Evolutionary conservation across 2,329 filamentous ascomycete genomes (phyloP).

Genomic region (Claviceps sorghi): DNA sequence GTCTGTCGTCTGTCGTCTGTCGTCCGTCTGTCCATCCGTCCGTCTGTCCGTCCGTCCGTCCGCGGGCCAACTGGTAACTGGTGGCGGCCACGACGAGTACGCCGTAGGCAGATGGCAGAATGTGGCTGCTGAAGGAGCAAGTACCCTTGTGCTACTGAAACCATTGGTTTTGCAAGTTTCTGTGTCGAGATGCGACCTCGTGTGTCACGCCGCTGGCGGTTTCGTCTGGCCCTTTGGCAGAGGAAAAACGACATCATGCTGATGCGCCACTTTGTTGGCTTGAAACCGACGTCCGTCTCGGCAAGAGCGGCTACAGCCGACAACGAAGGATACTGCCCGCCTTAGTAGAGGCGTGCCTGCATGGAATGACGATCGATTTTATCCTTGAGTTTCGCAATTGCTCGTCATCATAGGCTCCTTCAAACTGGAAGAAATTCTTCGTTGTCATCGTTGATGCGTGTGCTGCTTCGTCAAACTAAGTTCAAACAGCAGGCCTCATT

Average conservation of each 20-base stretch:
- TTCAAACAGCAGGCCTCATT: neutral
- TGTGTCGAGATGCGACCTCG: slow-evolving; percentile 3
- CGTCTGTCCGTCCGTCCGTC: neutral
- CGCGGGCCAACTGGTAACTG: neutral
- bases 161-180: neutral
- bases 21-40: neutral
- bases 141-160: neutral
- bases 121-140: neutral
- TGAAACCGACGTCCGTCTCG: neutral
- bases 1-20: too few species aligned
- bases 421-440: neutral
- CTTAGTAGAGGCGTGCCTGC: neutral
- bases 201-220: neutral
- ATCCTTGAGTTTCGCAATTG: neutral
- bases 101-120: neutral
- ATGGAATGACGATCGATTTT: neutral
- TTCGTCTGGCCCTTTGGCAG: neutral
- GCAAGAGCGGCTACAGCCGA: neutral
- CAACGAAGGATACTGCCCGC: neutral
- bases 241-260: neutral
- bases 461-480: neutral
- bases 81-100: too few species aligned
- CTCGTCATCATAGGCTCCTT: neutral
- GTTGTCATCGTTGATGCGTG: neutral
- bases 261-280: neutral